A percentile compares a stretch with the other conserved stretches of the same genome.
Evolutionary conservation across 2,329 filamentous ascomycete species (phyloP).

Genomic region (Cercospora brassicicola): DNA sequence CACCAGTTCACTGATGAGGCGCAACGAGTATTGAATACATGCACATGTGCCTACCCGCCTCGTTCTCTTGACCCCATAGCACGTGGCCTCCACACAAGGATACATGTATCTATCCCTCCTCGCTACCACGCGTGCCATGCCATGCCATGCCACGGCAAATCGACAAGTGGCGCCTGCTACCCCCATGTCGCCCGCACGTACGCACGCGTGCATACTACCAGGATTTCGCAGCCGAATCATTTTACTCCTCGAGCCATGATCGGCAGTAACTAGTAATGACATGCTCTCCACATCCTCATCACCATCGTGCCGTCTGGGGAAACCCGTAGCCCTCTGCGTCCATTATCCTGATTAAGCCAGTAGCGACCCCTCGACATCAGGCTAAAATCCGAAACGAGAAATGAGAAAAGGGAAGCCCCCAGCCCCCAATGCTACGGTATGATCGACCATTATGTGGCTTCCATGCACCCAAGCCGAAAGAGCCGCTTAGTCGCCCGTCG

Average conservation of each 20-base stretch:
- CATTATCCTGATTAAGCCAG: not conserved
- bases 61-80: not conserved
- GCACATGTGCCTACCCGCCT: conserved; percentile 23
- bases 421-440: not conserved
- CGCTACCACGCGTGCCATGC: not conserved
- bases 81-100: not conserved
- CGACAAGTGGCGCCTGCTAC: not conserved
- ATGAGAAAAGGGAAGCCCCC: not conserved
- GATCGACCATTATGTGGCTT: not conserved
- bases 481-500: not conserved
- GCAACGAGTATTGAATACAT: conserved; percentile 24
- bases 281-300: not conserved
- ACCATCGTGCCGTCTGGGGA: not conserved
- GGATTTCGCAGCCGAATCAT: not conserved
- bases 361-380: not conserved
- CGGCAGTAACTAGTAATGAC: not conserved
- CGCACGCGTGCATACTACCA: too few species aligned
- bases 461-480: not conserved
- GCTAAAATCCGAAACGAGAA: not conserved
- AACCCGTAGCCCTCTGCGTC: not conserved
- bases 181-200: not conserved
- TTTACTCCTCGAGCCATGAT: not conserved
- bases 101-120: not conserved
- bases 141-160: not conserved
- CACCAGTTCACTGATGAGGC: not conserved